These are phyloP conservation scores for Lasiodiplodia sp. DNA, from an alignment of 2,329 filamentous ascomycete species.

Conservation along the genomic window DNA sequence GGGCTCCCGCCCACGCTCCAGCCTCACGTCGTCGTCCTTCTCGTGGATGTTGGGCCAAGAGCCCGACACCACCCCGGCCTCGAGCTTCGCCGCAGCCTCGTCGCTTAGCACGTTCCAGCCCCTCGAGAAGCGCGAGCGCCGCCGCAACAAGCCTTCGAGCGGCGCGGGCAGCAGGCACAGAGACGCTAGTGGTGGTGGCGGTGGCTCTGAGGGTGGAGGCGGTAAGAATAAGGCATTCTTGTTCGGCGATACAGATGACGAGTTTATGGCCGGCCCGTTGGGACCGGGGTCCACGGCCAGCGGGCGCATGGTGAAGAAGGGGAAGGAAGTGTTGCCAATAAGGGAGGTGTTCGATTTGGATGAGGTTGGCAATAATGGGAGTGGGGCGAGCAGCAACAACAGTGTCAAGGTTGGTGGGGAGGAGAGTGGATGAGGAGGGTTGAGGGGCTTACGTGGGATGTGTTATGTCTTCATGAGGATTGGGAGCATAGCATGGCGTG, in stretches of 20 bases:
- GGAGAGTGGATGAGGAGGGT: neutral
- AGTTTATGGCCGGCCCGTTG: constrained; percentile 33
- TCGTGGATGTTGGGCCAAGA: constrained; percentile 73
- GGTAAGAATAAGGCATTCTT: constrained; percentile 39
- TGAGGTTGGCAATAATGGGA: constrained; percentile 32
- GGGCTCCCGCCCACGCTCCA: constrained; percentile 63
- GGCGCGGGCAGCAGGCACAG: constrained; percentile 1
- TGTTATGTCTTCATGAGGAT: constrained; percentile 13
- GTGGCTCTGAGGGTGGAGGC: neutral
- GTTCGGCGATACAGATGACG: constrained; percentile 51
- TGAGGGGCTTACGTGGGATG: neutral
- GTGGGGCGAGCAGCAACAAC: neutral
- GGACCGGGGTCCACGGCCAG: constrained; percentile 29
- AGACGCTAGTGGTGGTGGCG: neutral
- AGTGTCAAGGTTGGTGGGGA: constrained; percentile 2
- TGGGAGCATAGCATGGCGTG: constrained; percentile 22
- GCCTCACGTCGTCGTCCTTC: constrained; percentile 76
- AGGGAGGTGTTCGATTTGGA: constrained; percentile 48
- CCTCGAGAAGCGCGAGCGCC: constrained; percentile 21
- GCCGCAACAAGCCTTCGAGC: constrained; percentile 23
- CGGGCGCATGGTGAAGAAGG: constrained; percentile 34
- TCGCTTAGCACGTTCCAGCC: constrained; percentile 17
- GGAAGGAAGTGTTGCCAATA: constrained; percentile 37
- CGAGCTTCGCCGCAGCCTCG: constrained; percentile 40
- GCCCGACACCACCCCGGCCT: constrained; percentile 30